Conservation (phyloP, 202 grass and related monocot species). For the Elaeis oleifera region DNA sequence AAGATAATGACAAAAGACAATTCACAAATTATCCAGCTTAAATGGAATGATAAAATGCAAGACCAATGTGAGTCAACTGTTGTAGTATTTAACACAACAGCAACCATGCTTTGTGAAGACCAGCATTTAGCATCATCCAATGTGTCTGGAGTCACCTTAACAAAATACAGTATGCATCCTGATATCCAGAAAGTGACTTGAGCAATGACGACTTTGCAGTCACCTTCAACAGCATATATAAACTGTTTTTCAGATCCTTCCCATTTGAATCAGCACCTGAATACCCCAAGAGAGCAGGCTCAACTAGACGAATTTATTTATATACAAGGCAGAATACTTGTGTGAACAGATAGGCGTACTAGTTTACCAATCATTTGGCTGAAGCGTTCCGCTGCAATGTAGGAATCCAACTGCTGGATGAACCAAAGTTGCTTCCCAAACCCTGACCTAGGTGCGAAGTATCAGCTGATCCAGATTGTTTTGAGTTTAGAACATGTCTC, state of each 20-base stretch:
- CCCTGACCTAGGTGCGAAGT: slow-evolving; percentile 23
- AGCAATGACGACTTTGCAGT: slow-evolving; percentile 10
- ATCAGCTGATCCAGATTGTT: slow-evolving; percentile 36
- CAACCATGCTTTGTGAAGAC: slow-evolving; percentile 29
- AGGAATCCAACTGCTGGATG: slow-evolving; percentile 45
- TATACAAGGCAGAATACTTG: neutral
- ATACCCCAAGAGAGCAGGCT: slow-evolving; percentile 13
- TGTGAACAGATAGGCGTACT: slow-evolving; percentile 13
- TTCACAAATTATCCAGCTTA: slow-evolving; percentile 29
- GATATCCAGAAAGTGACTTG: slow-evolving; percentile 27
- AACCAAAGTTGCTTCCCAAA: slow-evolving; percentile 42
- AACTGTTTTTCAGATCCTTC: neutral
- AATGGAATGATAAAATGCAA: slow-evolving; percentile 17
- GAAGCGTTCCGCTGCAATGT: slow-evolving; percentile 46
- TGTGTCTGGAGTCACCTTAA: slow-evolving; percentile 31
- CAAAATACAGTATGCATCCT: slow-evolving; percentile 26
- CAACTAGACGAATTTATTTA: slow-evolving; percentile 1
- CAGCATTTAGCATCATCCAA: slow-evolving; percentile 27
- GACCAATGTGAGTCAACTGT: slow-evolving; percentile 19
- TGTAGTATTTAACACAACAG: slow-evolving; percentile 29
- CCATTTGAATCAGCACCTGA: slow-evolving; percentile 15
- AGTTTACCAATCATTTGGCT: slow-evolving; percentile 42
- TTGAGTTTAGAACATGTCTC: slow-evolving; percentile 46
- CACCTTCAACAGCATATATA: neutral
- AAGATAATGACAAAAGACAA: slow-evolving; percentile 20